A percentile compares a stretch with the other conserved stretches of the same genome.
Evolutionary conservation across 257 asterid species (phyloP).

Genomic region (Nicotiana tomentosiformis): DNA sequence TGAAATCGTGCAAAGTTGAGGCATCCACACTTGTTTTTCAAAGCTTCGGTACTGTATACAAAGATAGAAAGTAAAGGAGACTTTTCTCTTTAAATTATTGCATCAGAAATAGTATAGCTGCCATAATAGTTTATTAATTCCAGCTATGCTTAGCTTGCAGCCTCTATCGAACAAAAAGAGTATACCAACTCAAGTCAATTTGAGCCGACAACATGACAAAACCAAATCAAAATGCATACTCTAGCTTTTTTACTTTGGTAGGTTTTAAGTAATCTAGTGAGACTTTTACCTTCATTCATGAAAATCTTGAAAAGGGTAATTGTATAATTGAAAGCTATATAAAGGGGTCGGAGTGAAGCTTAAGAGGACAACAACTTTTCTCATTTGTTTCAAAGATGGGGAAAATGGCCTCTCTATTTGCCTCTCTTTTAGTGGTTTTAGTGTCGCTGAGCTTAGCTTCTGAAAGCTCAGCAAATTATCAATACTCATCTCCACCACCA

Average conservation of each 20-base stretch:
- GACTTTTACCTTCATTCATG: neutral
- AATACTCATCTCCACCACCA: conserved; percentile 1
- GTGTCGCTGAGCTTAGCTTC: conserved; percentile 10
- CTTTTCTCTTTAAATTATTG: neutral
- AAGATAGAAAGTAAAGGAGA: neutral
- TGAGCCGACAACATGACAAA: neutral
- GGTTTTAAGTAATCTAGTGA: neutral
- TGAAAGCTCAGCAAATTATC: conserved; percentile 7
- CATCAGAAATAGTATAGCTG: neutral
- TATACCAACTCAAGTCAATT: neutral
- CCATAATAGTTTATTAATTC: neutral
- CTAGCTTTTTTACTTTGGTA: neutral
- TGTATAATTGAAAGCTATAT: neutral
- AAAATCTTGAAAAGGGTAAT: neutral
- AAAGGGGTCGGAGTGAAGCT: neutral
- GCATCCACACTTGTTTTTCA: neutral
- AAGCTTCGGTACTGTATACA: neutral
- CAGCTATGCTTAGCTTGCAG: neutral
- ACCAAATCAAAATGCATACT: neutral
- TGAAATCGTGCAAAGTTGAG: neutral
- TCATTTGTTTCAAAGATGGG: neutral
- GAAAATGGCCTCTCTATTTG: conserved; percentile 13
- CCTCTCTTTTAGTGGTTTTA: conserved; percentile 2
- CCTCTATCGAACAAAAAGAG: neutral
- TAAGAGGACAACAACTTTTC: neutral